These are phyloP conservation scores for Kwoniella europaea DNA, from an alignment of 768 basidiomycete genomes.

Conservation along the genomic window DNA sequence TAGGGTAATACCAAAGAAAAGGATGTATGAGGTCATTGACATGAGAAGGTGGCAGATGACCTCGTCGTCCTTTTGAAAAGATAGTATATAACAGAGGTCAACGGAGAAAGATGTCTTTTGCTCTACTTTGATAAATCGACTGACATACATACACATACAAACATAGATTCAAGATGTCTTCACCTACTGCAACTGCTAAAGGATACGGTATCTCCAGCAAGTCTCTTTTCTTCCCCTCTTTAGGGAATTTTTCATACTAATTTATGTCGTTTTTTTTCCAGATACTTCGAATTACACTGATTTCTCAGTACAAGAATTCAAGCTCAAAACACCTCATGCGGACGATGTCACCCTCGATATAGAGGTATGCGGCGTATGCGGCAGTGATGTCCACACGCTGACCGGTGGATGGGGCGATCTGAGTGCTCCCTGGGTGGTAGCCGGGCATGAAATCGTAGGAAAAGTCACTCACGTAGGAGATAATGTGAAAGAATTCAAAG, in stretches of 20 bases:
- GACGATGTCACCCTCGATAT: constrained; percentile 54
- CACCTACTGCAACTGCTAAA: constrained; percentile 32
- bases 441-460: constrained; percentile 67
- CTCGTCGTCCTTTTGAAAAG: no score
- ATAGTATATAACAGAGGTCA: no score
- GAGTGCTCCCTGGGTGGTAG: constrained; percentile 26
- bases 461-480: constrained; percentile 64
- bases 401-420: constrained; percentile 61
- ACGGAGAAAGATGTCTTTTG: no score
- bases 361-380: constrained; percentile 61
- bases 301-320: constrained; percentile 50
- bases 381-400: constrained; percentile 64
- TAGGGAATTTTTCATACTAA: background rate
- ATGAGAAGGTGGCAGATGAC: background rate
- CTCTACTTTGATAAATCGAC: no score
- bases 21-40: background rate
- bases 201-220: constrained; percentile 49
- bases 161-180: background rate
- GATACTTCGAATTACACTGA: constrained; percentile 52
- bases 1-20: background rate
- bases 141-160: background rate
- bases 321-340: constrained; percentile 45
- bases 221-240: constrained; percentile 9
- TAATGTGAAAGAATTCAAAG: constrained; percentile 65
- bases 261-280: background rate